Conservation (phyloP, 2,329 filamentous ascomycete genomes). For the Aspergillus neoniger region DNA sequence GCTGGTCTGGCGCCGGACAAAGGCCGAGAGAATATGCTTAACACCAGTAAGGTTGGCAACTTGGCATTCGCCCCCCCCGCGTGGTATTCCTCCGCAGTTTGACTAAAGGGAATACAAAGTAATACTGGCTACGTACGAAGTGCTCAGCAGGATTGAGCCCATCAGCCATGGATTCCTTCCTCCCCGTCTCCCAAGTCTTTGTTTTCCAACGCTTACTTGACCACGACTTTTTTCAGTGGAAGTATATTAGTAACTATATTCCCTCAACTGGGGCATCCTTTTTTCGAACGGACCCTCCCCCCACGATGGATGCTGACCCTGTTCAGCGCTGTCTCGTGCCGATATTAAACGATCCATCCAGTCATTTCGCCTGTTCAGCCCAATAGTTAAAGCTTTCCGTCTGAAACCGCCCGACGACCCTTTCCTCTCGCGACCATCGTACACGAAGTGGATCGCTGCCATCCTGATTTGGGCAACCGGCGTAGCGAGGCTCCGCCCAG, state of each 20-base stretch:
- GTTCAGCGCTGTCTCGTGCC: not conserved
- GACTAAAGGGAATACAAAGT: not conserved
- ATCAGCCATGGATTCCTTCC: not conserved
- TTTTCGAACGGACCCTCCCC: not conserved
- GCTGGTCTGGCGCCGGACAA: constrained; percentile 26
- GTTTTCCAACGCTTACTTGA: not conserved
- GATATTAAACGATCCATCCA: not conserved
- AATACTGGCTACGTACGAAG: not conserved
- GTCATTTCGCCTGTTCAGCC: too few species aligned
- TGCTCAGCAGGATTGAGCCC: not conserved
- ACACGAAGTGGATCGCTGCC: constrained; percentile 20
- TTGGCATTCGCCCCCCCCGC: constrained; percentile 26
- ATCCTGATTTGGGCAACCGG: constrained; percentile 17
- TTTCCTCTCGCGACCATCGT: constrained; percentile 12
- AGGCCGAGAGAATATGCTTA: constrained; percentile 38
- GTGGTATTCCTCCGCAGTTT: constrained; percentile 20
- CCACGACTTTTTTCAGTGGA: too few species aligned
- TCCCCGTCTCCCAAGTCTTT: too few species aligned
- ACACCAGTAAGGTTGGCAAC: constrained; percentile 42
- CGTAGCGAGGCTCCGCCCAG: constrained; percentile 25
- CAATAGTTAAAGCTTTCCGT: not conserved
- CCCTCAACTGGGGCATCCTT: not conserved
- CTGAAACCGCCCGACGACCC: constrained; percentile 8
- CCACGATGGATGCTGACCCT: not conserved
- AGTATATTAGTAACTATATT: not conserved